Evolutionary conservation across 108 stramenopile genomes (phyloP).

Genomic region (Chaetoceros tenuissimus): DNA sequence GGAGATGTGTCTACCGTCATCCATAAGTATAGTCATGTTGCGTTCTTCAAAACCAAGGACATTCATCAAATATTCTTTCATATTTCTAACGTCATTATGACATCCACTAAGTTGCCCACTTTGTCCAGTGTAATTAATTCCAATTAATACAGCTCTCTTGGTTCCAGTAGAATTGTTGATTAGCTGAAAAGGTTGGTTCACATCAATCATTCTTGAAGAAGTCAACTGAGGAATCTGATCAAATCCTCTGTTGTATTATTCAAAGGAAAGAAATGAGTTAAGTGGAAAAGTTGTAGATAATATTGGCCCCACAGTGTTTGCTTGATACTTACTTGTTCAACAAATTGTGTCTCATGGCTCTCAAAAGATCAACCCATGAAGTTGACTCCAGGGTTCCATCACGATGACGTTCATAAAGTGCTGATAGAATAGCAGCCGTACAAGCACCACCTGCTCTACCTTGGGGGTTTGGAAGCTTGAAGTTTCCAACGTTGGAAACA

Average conservation of each 20-base stretch:
- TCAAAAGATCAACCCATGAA: neutral
- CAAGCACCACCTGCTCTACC: slow-evolving; percentile 79
- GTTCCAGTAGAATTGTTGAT: slow-evolving; percentile 35
- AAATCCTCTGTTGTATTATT: slow-evolving; percentile 16
- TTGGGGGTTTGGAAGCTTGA: slow-evolving; percentile 73
- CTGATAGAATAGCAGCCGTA: slow-evolving; percentile 71
- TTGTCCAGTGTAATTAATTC: slow-evolving; percentile 56
- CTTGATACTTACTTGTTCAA: neutral
- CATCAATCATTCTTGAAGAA: slow-evolving; percentile 35
- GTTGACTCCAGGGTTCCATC: neutral
- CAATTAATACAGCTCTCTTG: slow-evolving; percentile 46
- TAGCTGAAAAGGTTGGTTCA: slow-evolving; percentile 33
- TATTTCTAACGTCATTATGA: slow-evolving; percentile 77
- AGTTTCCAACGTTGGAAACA: slow-evolving; percentile 55
- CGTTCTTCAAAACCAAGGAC: slow-evolving; percentile 74
- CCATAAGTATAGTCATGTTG: slow-evolving; percentile 65
- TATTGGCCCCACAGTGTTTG: no score
- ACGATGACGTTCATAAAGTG: slow-evolving; percentile 1
- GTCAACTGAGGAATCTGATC: slow-evolving; percentile 38
- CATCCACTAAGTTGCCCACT: slow-evolving; percentile 68
- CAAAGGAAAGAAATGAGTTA: no score
- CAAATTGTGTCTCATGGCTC: neutral
- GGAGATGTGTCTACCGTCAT: slow-evolving; percentile 42
- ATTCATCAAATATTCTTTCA: slow-evolving; percentile 78
- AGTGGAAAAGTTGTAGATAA: no score